Percentiles rank a stretch among this genome's conserved stretches.
Evolutionary conservation across 495 filamentous ascomycete species (phyloP).

Genomic region (Margaritispora aquatica): DNA sequence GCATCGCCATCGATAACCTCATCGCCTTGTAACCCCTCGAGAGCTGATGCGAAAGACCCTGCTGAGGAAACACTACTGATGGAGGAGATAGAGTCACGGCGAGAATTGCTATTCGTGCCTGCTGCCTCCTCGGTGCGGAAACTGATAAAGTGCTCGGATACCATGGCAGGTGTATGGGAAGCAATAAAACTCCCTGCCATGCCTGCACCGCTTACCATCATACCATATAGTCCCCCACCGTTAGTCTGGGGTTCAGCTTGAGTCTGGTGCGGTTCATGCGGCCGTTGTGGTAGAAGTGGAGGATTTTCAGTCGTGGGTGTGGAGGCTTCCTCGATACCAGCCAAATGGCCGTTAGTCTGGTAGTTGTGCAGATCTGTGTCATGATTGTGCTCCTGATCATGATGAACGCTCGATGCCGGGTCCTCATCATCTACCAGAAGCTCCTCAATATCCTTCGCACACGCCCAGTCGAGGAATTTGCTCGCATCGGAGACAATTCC

Average conservation of each 20-base stretch:
- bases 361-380: conserved; percentile 22
- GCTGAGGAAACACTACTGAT: conserved; percentile 26
- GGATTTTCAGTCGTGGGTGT: conserved; percentile 2
- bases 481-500: conserved; percentile 76
- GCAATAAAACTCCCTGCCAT: conserved; percentile 36
- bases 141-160: conserved; percentile 41
- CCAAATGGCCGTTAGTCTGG: conserved; percentile 31
- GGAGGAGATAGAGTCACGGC: conserved; percentile 26
- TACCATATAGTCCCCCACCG: conserved; percentile 39
- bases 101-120: conserved; percentile 1
- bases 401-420: conserved; percentile 9
- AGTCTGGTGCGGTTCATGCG: not conserved
- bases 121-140: conserved; percentile 18
- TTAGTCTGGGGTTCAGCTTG: not conserved
- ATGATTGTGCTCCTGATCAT: conserved; percentile 8
- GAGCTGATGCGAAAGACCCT: conserved; percentile 40
- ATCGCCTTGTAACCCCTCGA: conserved; percentile 23
- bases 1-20: conserved; percentile 16
- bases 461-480: conserved; percentile 85
- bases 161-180: conserved; percentile 21
- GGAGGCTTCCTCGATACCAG: conserved; percentile 21
- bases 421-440: conserved; percentile 32
- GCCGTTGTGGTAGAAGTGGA: not conserved
- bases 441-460: conserved; percentile 42
- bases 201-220: conserved; percentile 39